phyloP scores from a whole-genome alignment of 2,329 filamentous ascomycete species.

The Didymosphaeria variabile region DNA sequence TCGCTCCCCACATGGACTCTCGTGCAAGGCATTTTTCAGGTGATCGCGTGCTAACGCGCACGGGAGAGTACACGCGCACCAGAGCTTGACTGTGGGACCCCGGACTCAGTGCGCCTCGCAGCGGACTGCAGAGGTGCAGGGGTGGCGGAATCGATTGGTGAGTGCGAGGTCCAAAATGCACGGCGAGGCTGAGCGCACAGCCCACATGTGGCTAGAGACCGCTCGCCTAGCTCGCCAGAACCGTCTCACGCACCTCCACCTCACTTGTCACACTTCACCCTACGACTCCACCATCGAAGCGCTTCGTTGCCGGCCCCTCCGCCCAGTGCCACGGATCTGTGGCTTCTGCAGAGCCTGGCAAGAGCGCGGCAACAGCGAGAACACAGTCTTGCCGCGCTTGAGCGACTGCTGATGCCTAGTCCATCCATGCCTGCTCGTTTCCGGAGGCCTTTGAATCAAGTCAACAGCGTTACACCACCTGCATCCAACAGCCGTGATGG shows the following conservation, averaged over 20 bases:
- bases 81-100: conserved; percentile 18
- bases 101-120: conserved; percentile 39
- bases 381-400: conserved; percentile 37
- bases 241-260: conserved; percentile 20
- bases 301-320: conserved; percentile 16
- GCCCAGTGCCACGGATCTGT: conserved; percentile 16
- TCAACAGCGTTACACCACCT: conserved; percentile 1
- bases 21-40: conserved; percentile 17
- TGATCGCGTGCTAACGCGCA: conserved; percentile 9
- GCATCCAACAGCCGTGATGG: neutral
- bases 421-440: conserved; percentile 33
- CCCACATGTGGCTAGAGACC: conserved; percentile 27
- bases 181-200: conserved; percentile 30
- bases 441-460: conserved; percentile 8
- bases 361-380: conserved; percentile 33
- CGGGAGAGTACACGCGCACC: conserved; percentile 8
- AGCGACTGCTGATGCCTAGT: conserved; percentile 36
- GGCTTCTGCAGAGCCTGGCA: conserved; percentile 27
- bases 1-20: conserved; percentile 1
- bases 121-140: conserved; percentile 21
- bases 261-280: conserved; percentile 22
- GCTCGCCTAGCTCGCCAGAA: conserved; percentile 25
- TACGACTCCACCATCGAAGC: conserved; percentile 23
- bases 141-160: conserved; percentile 34
- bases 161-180: conserved; percentile 35